Conservation (phyloP, 2,329 filamentous ascomycete genomes). For the Ceratocystis lukuohia region DNA sequence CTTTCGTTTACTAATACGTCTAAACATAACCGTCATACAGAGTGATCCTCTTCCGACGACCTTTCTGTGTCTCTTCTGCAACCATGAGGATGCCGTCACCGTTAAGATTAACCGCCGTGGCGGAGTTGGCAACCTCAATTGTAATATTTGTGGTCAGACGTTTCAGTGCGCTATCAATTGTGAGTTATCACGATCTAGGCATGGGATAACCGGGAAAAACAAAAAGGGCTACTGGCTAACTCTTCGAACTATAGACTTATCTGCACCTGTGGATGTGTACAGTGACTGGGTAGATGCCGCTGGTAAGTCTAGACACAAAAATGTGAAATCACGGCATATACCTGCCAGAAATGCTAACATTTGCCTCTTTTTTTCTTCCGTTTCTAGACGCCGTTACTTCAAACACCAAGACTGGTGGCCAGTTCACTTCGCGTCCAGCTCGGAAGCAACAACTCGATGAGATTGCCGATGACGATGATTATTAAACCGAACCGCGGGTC, state of each 20-base stretch:
- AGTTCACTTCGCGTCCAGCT: slow-evolving; percentile 15
- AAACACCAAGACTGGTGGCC: slow-evolving; percentile 14
- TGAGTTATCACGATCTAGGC: slow-evolving; percentile 32
- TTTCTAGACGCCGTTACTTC: slow-evolving; percentile 14
- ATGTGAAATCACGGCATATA: not conserved
- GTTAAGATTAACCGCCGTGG: slow-evolving; percentile 91
- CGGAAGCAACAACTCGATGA: slow-evolving; percentile 16
- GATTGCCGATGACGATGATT: slow-evolving; percentile 16
- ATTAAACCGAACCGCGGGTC: not conserved
- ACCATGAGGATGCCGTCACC: slow-evolving; percentile 83
- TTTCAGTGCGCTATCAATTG: slow-evolving; percentile 92
- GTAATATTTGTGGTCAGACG: slow-evolving; percentile 84
- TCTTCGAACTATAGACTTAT: slow-evolving; percentile 51
- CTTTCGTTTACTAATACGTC: not conserved
- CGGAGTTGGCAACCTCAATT: slow-evolving; percentile 71
- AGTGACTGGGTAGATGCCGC: slow-evolving; percentile 93
- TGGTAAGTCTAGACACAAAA: slow-evolving; percentile 30
- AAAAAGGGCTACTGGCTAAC: not conserved
- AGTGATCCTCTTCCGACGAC: slow-evolving; percentile 60
- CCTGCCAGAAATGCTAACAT: not conserved
- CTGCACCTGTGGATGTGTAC: slow-evolving; percentile 86
- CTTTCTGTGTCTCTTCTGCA: slow-evolving; percentile 98
- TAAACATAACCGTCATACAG: slow-evolving; percentile 29
- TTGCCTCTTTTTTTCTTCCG: not conserved
- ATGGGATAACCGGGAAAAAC: not conserved